Base-by-base conservation (phyloP, 2,329 filamentous ascomycete species). In the Penicillium sp. region DNA sequence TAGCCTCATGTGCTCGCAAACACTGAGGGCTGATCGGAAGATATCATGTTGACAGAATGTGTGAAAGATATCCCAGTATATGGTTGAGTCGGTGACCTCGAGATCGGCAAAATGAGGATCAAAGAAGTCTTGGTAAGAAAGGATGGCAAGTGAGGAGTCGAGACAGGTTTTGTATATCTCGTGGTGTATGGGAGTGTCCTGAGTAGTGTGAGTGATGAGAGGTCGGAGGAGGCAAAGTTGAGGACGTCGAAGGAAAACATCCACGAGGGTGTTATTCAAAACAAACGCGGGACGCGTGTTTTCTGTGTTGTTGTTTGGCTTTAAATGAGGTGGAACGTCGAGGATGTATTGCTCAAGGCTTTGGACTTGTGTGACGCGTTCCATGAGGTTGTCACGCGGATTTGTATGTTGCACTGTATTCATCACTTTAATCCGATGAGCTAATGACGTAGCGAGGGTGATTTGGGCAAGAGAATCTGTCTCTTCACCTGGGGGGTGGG, bases 71-170 rank as follows among this genome's bases (percentile, higher is more conserved):
- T 71, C 66, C 64, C 65, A 70, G 35, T 63, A 69, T 13, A 55
- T 56, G 31, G 60, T 62, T 1, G 66, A 63, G 6, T 66, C 60
- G 16, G 61, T 61, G 0, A 69, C 51, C 37, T 73, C 65, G 13
- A 70, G 56, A n/a, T 70, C 70, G 1, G 66, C 64, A 35, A 69
- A 66, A 7, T 59, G 64, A 0, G 71, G 71, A 54, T 74, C 72
- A 36, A 75, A 74, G 14, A 69, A 59, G 31, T 74, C 70, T 54
- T 74, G 72, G 19, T 69, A 72, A 22, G 67, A 69, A 2, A 68
- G 44, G 18, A 72, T 54, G 41, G 67, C 64, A 2, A 71, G 56
- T 10, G 66, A 70, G 4, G 66, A 69, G 24, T 73, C 69, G 7
- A 74, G 47, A 18, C 61, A 70, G 1, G 62, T 52, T 22, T 60